These are phyloP conservation scores for Juncus inflexus DNA, from an alignment of 176 grass and related monocot genomes.

Conservation along the genomic window DNA sequence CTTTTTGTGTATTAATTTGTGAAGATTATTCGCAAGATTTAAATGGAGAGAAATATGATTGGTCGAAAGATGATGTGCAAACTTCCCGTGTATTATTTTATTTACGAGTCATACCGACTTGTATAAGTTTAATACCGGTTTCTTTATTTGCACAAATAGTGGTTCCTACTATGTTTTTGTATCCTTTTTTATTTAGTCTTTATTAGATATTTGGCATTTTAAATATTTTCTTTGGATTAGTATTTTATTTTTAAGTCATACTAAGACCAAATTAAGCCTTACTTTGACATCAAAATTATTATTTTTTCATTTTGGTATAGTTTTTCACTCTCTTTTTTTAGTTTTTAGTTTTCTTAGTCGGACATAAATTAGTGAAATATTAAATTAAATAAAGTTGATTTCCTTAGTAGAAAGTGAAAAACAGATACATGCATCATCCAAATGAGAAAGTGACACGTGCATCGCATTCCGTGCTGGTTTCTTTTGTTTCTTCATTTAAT, in stretches of 20 bases:
- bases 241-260: slow-evolving; percentile 13
- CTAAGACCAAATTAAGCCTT: background rate
- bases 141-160: slow-evolving; percentile 45
- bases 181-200: slow-evolving; percentile 39
- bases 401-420: slow-evolving; percentile 40
- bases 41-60: slow-evolving; percentile 50
- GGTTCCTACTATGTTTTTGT: slow-evolving; percentile 71
- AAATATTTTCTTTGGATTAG: background rate
- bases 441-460: slow-evolving; percentile 88
- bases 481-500: slow-evolving; percentile 68
- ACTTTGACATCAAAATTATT: too few species aligned
- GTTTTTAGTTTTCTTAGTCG: background rate
- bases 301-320: slow-evolving; percentile 1
- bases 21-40: slow-evolving; percentile 37
- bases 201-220: slow-evolving; percentile 13
- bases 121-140: slow-evolving; percentile 51
- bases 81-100: slow-evolving; percentile 87
- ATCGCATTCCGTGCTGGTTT: slow-evolving; percentile 82
- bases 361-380: background rate
- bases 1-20: slow-evolving; percentile 21
- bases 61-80: slow-evolving; percentile 78
- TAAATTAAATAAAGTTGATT: background rate
- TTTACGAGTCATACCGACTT: slow-evolving; percentile 77
- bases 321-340: background rate
- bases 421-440: slow-evolving; percentile 87